Base-by-base conservation (phyloP, 495 filamentous ascomycete species). In the Platismatia glauca region DNA sequence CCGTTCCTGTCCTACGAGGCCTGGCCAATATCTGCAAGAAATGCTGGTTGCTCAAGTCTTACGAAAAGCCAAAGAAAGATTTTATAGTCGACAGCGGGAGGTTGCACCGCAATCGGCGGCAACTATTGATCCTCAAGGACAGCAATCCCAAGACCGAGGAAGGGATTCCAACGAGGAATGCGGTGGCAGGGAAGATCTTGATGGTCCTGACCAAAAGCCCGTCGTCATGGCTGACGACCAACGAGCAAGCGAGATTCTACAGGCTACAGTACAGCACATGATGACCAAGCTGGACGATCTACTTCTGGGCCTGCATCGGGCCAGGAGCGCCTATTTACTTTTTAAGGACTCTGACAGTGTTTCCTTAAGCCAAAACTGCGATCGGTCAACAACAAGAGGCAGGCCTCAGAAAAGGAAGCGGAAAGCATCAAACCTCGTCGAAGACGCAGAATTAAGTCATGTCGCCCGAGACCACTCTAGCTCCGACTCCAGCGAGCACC, bases 251-350 rank as follows among this genome's bases (percentile, higher is more conserved):
- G 68, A 66, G 7, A 76, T 91, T 41, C 69, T 93, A 24, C 79
- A 81, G 13, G 88, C 89, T 0, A 77, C 82, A 4, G 74, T 85
- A 8, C 79, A 85, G 15, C 82, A 85, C 66, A 80, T 91, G 12
- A 77, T 94, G 27, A 68, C 78, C 0, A 77, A 84, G 31, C 66
- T 95, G 7, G 89, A 94, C 63, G 73, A 76, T 6, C 76, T 91
- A 0, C 79, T 95, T 4, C 75, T 75, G 22, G 80, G 83, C 4
- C 77, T 96, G 1, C 89, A 90, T 67, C 81, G 84, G 60, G 73
- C 82, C 11, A 79, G 84, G 38, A 73, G 80, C 39, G 74, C 78
- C 7, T 77, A 75, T 60, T 71, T 20, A 55, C 64, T 61, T 59
- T 74, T 67, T 24, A 66, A 73, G 35, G 61, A 60, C 39, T 68